A percentile compares a stretch with the other conserved stretches of the same genome.
These are phyloP conservation scores for Linnemannia zychae DNA, from an alignment of 192 early-diverging fungal species.

Conservation along the genomic window DNA sequence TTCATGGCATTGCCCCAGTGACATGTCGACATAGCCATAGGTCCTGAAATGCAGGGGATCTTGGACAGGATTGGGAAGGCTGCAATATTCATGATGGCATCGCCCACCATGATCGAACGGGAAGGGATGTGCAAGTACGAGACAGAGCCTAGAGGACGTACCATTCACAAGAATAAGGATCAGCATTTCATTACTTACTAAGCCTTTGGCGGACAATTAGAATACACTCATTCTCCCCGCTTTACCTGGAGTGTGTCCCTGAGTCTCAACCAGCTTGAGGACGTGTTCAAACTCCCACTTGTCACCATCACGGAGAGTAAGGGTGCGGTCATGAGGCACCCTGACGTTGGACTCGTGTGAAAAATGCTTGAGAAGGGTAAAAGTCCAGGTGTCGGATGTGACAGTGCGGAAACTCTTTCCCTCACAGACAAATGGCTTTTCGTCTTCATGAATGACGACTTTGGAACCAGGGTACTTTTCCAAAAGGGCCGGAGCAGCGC, in stretches of 20 bases:
- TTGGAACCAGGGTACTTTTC: slow-evolving; percentile 49
- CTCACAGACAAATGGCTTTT: slow-evolving; percentile 48
- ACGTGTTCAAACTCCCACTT: slow-evolving; percentile 56
- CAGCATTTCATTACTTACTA: too few species aligned
- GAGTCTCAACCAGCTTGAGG: slow-evolving; percentile 48
- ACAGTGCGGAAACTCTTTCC: slow-evolving; percentile 29
- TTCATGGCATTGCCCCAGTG: slow-evolving; percentile 42
- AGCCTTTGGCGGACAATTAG: too few species aligned
- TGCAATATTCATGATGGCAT: slow-evolving; percentile 55
- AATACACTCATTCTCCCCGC: background rate
- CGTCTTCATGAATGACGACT: slow-evolving; percentile 45
- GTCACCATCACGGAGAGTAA: slow-evolving; percentile 45
- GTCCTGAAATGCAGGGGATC: slow-evolving; percentile 33
- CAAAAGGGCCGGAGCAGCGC: slow-evolving; percentile 34
- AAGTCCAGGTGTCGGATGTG: slow-evolving; percentile 42
- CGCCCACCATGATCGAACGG: slow-evolving; percentile 52
- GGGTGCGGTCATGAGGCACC: slow-evolving; percentile 26
- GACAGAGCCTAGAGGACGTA: slow-evolving; percentile 36
- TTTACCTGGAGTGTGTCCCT: slow-evolving; percentile 54
- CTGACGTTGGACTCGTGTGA: slow-evolving; percentile 47
- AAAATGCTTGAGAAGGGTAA: slow-evolving; percentile 39
- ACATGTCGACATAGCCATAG: slow-evolving; percentile 38
- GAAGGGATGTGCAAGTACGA: slow-evolving; percentile 55
- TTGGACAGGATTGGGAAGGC: slow-evolving; percentile 37
- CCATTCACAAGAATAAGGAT: slow-evolving; percentile 10